Percentiles rank a stretch among this genome's conserved stretches.
phyloP scores from a whole-genome alignment of 805 yeast species.

The Candida broadrunensis region DNA sequence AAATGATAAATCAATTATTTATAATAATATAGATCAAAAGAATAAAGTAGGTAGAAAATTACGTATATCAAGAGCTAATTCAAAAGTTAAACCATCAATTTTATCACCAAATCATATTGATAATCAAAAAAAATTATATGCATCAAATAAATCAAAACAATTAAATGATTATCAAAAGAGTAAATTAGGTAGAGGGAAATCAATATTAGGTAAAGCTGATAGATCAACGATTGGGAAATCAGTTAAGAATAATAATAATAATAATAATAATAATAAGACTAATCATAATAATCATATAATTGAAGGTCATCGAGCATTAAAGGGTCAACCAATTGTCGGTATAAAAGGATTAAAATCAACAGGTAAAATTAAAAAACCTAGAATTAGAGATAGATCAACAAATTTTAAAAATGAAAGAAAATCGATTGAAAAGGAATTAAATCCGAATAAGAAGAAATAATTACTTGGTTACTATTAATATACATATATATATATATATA shows the following conservation, averaged over 20 bases:
- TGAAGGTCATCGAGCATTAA: constrained; percentile 79
- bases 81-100: constrained; percentile 37
- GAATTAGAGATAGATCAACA: constrained; percentile 54
- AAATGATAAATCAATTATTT: constrained; percentile 60
- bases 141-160: constrained; percentile 16
- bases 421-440: constrained; percentile 13
- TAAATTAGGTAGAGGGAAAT: constrained; percentile 74
- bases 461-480: too few species aligned
- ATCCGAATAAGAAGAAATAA: too few species aligned
- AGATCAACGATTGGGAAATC: constrained; percentile 58
- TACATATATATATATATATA: too few species aligned
- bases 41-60: constrained; percentile 65
- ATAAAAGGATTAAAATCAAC: constrained; percentile 53
- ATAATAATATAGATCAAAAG: constrained; percentile 22
- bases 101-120: constrained; percentile 44
- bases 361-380: constrained; percentile 50
- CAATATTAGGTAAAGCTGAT: constrained; percentile 76
- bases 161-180: constrained; percentile 71
- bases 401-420: constrained; percentile 44
- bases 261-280: too few species aligned
- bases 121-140: constrained; percentile 23
- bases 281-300: too few species aligned
- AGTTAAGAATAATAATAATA: constrained; percentile 2
- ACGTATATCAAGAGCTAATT: constrained; percentile 64
- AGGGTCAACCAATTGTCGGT: constrained; percentile 61